A percentile compares a stretch with the other conserved stretches of the same genome.
These are phyloP conservation scores for Calocybe cyanea DNA, from an alignment of 768 basidiomycete species.

Conservation along the genomic window DNA sequence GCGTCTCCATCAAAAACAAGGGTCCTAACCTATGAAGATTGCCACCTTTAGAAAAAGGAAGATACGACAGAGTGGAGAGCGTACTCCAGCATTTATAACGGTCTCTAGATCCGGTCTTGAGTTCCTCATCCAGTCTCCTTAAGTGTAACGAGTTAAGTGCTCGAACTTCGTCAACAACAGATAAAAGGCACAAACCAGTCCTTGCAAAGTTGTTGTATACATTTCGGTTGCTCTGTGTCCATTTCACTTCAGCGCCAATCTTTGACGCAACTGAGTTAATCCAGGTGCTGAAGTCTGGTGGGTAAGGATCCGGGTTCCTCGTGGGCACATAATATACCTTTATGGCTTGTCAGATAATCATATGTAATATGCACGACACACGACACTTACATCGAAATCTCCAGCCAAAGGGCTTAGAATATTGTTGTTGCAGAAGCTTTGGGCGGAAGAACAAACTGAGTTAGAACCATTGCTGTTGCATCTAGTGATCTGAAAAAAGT, in stretches of 20 bases:
- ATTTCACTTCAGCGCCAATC: conserved; percentile 43
- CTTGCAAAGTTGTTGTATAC: conserved; percentile 49
- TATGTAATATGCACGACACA: background rate
- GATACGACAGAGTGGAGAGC: conserved; percentile 15
- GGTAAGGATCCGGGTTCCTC: conserved; percentile 45
- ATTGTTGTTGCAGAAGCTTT: conserved; percentile 54
- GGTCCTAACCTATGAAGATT: conserved; percentile 31
- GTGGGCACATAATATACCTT: conserved; percentile 49
- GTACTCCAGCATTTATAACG: conserved; percentile 55
- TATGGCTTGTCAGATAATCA: too few species aligned
- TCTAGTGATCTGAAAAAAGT: conserved; percentile 36
- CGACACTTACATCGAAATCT: conserved; percentile 42
- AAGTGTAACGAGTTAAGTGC: background rate
- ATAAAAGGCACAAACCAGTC: conserved; percentile 32
- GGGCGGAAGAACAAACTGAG: conserved; percentile 51
- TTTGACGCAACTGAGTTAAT: conserved; percentile 26
- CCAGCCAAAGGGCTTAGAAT: conserved; percentile 53
- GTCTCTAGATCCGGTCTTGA: conserved; percentile 46
- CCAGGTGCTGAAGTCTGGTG: conserved; percentile 35
- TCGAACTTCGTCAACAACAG: background rate
- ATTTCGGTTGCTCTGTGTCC: conserved; percentile 34
- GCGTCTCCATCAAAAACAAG: conserved; percentile 58
- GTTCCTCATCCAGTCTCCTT: conserved; percentile 58
- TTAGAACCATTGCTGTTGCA: conserved; percentile 49
- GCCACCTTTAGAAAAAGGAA: too few species aligned